A percentile compares a stretch with the other conserved stretches of the same genome.
Conservation (phyloP, 1,284 basidiomycete genomes). For the Trichosporon inkin region DNA sequence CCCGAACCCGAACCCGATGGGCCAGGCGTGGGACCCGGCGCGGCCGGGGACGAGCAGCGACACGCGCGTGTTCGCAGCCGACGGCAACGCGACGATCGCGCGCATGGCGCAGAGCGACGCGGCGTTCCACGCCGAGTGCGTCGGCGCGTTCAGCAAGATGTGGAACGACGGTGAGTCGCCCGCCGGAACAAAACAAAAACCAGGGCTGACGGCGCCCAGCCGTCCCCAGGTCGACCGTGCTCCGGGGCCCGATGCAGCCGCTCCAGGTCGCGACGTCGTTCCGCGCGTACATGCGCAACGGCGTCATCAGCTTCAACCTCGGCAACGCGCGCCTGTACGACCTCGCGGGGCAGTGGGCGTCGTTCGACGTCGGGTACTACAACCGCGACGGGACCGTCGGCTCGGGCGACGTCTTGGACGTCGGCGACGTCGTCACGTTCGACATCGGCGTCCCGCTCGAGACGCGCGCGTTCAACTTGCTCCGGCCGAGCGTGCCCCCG, state of each 20-base stretch:
- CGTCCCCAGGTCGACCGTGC: slow-evolving; percentile 10
- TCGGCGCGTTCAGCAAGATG: slow-evolving; percentile 9
- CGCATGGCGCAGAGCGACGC: slow-evolving; percentile 11
- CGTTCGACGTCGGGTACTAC: slow-evolving; percentile 10
- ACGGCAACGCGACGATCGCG: slow-evolving; percentile 13
- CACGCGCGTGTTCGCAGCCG: slow-evolving; percentile 10
- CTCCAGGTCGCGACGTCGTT: slow-evolving; percentile 6
- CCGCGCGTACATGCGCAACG: slow-evolving; percentile 8
- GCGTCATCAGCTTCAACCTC: neutral
- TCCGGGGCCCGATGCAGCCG: slow-evolving; percentile 10
- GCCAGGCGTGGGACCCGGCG: slow-evolving; percentile 10
- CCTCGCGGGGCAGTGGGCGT: slow-evolving; percentile 10
- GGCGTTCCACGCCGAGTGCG: slow-evolving; percentile 14
- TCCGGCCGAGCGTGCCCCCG: neutral
- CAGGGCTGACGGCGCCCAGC: neutral
- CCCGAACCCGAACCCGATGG: slow-evolving; percentile 12
- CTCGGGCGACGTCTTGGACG: slow-evolving; percentile 2
- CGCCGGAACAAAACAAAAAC: neutral
- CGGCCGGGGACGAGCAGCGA: slow-evolving; percentile 10
- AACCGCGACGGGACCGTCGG: slow-evolving; percentile 10
- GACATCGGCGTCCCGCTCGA: slow-evolving; percentile 16
- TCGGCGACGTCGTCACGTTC: slow-evolving; percentile 4
- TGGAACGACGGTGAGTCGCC: slow-evolving; percentile 4
- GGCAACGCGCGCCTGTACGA: slow-evolving; percentile 12
- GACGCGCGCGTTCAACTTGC: slow-evolving; percentile 9